A percentile compares a stretch with the other conserved stretches of the same genome.
Evolutionary conservation across 1,139 yeast species (phyloP).

Genomic region (Yamadazyma buinensis): DNA sequence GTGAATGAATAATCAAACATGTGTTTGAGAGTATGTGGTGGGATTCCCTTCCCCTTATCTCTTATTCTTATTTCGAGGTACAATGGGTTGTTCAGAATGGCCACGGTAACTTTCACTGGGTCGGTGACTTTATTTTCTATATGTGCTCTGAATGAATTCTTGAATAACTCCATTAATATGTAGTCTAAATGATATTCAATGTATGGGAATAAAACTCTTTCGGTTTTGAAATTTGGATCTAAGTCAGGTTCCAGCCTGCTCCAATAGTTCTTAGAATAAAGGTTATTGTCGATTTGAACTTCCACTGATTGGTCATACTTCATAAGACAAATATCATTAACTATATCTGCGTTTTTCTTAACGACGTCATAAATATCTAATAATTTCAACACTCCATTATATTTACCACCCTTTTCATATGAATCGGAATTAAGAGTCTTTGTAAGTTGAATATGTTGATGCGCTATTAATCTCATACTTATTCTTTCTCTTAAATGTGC

Average conservation of each 20-base stretch:
- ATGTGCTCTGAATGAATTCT: conserved; percentile 83
- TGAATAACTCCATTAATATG: conserved; percentile 78
- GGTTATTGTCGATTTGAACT: conserved; percentile 49
- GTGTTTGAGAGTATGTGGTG: conserved; percentile 56
- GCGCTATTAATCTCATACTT: conserved; percentile 78
- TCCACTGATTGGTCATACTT: conserved; percentile 75
- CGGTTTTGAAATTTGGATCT: conserved; percentile 15
- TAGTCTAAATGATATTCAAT: conserved; percentile 86
- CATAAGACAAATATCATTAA: conserved; percentile 75
- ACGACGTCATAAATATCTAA: conserved; percentile 62
- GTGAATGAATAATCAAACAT: conserved; percentile 86
- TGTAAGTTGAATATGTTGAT: conserved; percentile 68
- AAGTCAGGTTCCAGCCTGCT: conserved; percentile 26
- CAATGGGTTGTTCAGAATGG: conserved; percentile 43
- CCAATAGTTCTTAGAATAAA: conserved; percentile 33
- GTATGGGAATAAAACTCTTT: conserved; percentile 55
- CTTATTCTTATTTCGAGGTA: conserved; percentile 65
- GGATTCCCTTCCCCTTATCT: conserved; percentile 88
- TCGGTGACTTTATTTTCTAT: conserved; percentile 59
- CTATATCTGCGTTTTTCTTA: conserved; percentile 63
- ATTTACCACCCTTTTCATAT: conserved; percentile 36
- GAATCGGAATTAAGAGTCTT: conserved; percentile 28
- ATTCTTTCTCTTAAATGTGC: conserved; percentile 81
- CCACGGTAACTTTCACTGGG: conserved; percentile 69
- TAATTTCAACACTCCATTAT: conserved; percentile 68